Evolutionary conservation across 2,329 filamentous ascomycete species (phyloP).

Genomic region (Setomelanomma holmii): DNA sequence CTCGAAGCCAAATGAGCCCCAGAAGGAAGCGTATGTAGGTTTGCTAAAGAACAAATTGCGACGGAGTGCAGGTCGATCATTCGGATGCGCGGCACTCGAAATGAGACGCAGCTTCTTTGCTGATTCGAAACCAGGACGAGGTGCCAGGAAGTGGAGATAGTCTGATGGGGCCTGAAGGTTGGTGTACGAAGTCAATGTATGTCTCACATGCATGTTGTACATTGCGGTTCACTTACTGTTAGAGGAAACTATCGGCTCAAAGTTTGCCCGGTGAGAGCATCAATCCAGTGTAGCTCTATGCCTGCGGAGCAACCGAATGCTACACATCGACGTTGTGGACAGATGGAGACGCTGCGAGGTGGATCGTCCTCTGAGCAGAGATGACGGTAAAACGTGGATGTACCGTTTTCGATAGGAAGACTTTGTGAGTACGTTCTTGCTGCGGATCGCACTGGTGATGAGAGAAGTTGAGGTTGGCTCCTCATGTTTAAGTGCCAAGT

Average conservation of each 20-base stretch:
- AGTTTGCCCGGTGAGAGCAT: conserved; percentile 57
- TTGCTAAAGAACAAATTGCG: conserved; percentile 28
- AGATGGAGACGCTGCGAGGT: conserved; percentile 70
- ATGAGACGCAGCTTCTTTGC: conserved; percentile 67
- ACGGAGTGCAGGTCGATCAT: conserved; percentile 35
- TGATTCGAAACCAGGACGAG: conserved; percentile 59
- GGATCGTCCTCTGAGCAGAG: conserved; percentile 68
- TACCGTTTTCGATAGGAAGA: conserved; percentile 41
- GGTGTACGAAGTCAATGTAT: too few relatives aligned
- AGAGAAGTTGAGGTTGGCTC: conserved; percentile 6
- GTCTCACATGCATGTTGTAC: too few relatives aligned
- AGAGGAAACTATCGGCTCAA: conserved; percentile 64
- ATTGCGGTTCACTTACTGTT: too few relatives aligned
- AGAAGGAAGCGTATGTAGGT: conserved; percentile 25
- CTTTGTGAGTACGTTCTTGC: conserved; percentile 4
- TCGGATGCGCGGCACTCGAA: conserved; percentile 63
- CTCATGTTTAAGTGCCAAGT: conserved; percentile 39
- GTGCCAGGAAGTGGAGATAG: conserved; percentile 67
- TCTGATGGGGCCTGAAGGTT: conserved; percentile 64
- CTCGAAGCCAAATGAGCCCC: conserved; percentile 33
- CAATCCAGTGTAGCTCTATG: conserved; percentile 69
- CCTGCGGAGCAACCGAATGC: conserved; percentile 70
- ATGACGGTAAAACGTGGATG: conserved; percentile 56
- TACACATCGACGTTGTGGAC: conserved; percentile 68
- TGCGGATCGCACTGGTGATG: not conserved